These are phyloP conservation scores for Lactarius sanguifluus DNA, from an alignment of 768 basidiomycete genomes.

Conservation along the genomic window DNA sequence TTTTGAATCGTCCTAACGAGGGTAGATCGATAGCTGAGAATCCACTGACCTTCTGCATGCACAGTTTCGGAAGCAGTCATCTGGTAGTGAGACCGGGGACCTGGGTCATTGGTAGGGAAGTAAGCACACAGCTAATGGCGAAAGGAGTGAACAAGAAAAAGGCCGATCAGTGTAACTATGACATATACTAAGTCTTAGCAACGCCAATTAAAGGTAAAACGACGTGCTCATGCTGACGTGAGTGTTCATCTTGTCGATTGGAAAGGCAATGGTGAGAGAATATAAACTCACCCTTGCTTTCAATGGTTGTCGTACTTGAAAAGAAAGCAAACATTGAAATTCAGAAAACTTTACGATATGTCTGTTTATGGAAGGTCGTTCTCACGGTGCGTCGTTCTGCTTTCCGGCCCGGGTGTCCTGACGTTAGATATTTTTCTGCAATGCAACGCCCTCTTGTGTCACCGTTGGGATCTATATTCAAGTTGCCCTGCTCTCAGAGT, in stretches of 20 bases:
- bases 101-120: slow-evolving; percentile 8
- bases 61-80: slow-evolving; percentile 25
- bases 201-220: slow-evolving; percentile 50
- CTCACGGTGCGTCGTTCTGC: neutral
- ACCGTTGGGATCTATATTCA: neutral
- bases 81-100: neutral
- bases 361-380: slow-evolving; percentile 30
- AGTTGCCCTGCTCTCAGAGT: neutral
- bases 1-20: slow-evolving; percentile 54
- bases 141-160: slow-evolving; percentile 26
- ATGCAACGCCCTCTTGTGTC: neutral
- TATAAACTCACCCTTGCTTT: slow-evolving; percentile 24
- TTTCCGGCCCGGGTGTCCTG: neutral
- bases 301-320: neutral
- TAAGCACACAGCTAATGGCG: slow-evolving; percentile 9
- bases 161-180: slow-evolving; percentile 92
- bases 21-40: slow-evolving; percentile 23
- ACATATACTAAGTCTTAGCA: slow-evolving; percentile 62
- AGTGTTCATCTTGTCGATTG: slow-evolving; percentile 57
- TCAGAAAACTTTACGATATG: neutral
- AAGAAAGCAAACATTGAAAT: neutral
- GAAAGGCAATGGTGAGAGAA: slow-evolving; percentile 33
- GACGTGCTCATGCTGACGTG: slow-evolving; percentile 48
- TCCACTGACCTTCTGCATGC: neutral
- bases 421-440: neutral